Evolutionary conservation across 805 yeast species (phyloP), one percentile per base, ranked within the genome.

Genomic region (Candida insectorum): DNA sequence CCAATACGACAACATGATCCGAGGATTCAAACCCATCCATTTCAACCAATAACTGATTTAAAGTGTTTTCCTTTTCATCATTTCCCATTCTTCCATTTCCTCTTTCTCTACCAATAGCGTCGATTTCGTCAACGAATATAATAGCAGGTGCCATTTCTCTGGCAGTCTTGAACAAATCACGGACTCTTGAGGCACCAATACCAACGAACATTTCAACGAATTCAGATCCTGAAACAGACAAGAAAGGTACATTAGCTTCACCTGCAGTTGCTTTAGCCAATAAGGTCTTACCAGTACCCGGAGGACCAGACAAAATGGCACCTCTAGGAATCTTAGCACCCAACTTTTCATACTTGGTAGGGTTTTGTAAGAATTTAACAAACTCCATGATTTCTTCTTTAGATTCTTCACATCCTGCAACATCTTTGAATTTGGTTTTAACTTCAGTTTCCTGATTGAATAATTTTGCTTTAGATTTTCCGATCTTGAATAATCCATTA

Each of bases 271-370:
- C 99, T 56, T 87, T 91, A 9, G 99, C 99, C 31, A 93, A 66
- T 34, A 93, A 69, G 1, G 99, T 93, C 58, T 93, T 93, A 78
- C 99, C 99, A 7, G 98, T 93, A 68, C 99, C 99, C 32, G 99
- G 99, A 12, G 98, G 96, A 30, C 99, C 99, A 2, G 96, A 84
- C 37, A 93, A 67, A 40, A 93, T 86, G 7, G 98, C 98, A 48
- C 99, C 99, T 56, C 97, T 78, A 30, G 99, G 99, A 46, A 93
- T 93, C 58, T 88, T 86, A 24, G 97, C 99, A 24, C 99, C 99
- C 37, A 93, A 69, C 40, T 78, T 77, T 58, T 89, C 97, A 60
- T 89, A 93, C 56, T 88, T 86, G 36, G 73, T 70, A 7, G 99
- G 98, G 45, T 87, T 77, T 56, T 91, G 85, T 60, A 93, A 75